These are phyloP conservation scores for Coniosporium apollinis DNA, from an alignment of 495 filamentous ascomycete species.

Conservation along the genomic window DNA sequence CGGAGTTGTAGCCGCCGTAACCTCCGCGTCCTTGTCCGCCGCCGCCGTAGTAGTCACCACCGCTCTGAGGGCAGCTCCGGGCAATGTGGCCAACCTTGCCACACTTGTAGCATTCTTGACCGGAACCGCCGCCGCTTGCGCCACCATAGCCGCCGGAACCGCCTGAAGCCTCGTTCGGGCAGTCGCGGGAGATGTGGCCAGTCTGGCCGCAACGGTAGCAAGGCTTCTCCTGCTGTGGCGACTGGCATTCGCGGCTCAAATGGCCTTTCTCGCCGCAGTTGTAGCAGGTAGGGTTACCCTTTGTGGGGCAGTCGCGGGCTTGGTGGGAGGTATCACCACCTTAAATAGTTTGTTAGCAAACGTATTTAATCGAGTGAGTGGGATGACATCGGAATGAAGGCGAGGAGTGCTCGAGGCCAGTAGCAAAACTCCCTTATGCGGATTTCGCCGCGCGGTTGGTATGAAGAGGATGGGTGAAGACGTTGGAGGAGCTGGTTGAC, in stretches of 20 bases:
- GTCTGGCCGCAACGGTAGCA: constrained; percentile 85
- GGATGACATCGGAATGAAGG: too few species aligned
- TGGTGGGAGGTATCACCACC: constrained; percentile 65
- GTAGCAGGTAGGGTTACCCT: constrained; percentile 84
- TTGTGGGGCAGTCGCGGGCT: constrained; percentile 88
- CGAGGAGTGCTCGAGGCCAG: too few species aligned
- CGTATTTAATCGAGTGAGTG: too few species aligned
- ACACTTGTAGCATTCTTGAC: constrained; percentile 97
- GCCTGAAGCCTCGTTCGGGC: constrained; percentile 38
- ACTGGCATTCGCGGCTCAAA: constrained; percentile 87
- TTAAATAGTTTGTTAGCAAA: constrained; percentile 22
- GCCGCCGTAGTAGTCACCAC: constrained; percentile 20
- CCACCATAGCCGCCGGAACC: constrained; percentile 30
- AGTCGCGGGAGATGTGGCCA: constrained; percentile 92
- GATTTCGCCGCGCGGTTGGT: too few species aligned
- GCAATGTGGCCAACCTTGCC: constrained; percentile 94
- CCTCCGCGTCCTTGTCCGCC: constrained; percentile 25
- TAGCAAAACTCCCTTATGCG: too few species aligned
- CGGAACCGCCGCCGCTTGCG: constrained; percentile 21
- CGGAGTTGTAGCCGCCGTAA: constrained; percentile 21
- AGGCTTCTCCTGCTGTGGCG: constrained; percentile 80
- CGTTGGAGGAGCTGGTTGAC: too few species aligned
- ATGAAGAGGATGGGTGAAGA: too few species aligned
- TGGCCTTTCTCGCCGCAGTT: constrained; percentile 79
- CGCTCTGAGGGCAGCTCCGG: constrained; percentile 72